phyloP scores from a whole-genome alignment of 495 filamentous ascomycete genomes.

The Ascobolus immersus region DNA sequence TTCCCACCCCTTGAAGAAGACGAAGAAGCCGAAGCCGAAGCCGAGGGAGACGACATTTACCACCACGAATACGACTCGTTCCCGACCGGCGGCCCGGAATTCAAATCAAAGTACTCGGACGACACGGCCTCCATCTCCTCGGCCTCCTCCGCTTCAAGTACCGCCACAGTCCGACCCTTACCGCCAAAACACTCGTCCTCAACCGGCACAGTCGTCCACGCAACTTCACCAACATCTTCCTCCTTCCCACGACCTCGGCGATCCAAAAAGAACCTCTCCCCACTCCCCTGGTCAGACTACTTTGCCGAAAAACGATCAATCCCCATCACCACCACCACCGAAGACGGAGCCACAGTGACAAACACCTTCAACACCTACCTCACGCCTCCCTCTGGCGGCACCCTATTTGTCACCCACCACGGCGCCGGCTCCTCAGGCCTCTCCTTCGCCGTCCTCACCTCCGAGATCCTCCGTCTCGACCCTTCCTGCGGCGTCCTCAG shows the following conservation, averaged over 20 bases:
- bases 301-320: conserved; percentile 23
- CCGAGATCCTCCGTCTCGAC: conserved; percentile 49
- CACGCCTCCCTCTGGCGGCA: conserved; percentile 29
- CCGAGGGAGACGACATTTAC: conserved; percentile 2
- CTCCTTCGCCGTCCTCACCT: conserved; percentile 58
- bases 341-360: no score
- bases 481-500: conserved; percentile 65
- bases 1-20: conserved; percentile 20
- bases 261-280: conserved; percentile 2
- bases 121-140: conserved; percentile 10
- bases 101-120: not conserved
- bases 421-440: conserved; percentile 73
- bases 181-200: conserved; percentile 23
- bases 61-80: conserved; percentile 6
- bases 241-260: conserved; percentile 1
- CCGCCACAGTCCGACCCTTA: conserved; percentile 62
- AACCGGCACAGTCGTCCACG: conserved; percentile 12
- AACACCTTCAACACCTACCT: conserved; percentile 57
- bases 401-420: conserved; percentile 69
- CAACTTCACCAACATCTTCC: no score
- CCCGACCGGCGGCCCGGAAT: no score
- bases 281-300: conserved; percentile 64
- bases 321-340: not conserved
- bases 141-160: conserved; percentile 36
- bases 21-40: conserved; percentile 23